Evolutionary conservation across 164 flowering plant species (phyloP), one percentile per base, ranked within the genome.

Genomic region (Aristolochia contorta): DNA sequence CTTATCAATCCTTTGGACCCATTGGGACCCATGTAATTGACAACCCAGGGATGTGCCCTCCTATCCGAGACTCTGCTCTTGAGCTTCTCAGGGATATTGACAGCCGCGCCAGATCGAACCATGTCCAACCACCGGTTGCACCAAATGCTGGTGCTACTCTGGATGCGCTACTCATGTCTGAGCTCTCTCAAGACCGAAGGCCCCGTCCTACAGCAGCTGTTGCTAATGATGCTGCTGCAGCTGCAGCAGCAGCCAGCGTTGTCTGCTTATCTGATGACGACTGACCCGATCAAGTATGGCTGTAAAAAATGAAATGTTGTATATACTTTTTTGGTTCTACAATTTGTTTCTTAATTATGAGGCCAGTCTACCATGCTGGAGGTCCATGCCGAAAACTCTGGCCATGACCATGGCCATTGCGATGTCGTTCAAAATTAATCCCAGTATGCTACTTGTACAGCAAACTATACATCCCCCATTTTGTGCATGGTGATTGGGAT

Each of bases 191-290:
- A 15, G 56, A 46, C 1, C 55, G 55, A 14, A 25, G 41, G 25
- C 53, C 23, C 24, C 49, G 32, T 23, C 46, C 62, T 37, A 18
- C 63, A 16, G 56, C n/a, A 23, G 18, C 51, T 3, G 53, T 6
- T 55, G 20, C 50, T n/a, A 19, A 60, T 13, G 47, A 16, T n/a
- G 15, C 71, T 14, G 67, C 43, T 27, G 30, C 30, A 47, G 67
- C 43, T 27, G 30, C 30, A 47, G 51, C 22, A 30, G 41, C 72
- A 4, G 8, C 57, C 13, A 66, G 72, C 6, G 59, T 83, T 16
- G 85, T 85, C 56, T 86, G 75, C 67, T 68, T 83, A 53, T 83
- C 92, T 67, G 87, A 83, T 67, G 89, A 83, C 47, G 78, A 73
- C 16, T 24, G 50, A 62, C 22, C 24, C 45, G 47, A 12, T 22